Base-by-base conservation (phyloP, 371 early-diverging fungal species). In the Ordospora colligata region DNA sequence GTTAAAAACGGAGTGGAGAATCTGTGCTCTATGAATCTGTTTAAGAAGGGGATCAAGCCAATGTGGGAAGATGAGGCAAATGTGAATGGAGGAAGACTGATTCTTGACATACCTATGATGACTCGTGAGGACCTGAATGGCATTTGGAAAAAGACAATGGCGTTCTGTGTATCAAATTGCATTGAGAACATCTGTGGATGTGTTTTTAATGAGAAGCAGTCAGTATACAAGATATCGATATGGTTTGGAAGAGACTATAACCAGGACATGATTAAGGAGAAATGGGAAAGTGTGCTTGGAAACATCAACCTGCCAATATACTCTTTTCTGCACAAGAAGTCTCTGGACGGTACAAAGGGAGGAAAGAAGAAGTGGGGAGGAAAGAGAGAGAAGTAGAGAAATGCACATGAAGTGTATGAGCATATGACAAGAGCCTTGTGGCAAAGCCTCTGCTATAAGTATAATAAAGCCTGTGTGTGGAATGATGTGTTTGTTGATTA, bases 11-110 rank as follows among this genome's bases (percentile, higher is more conserved):
- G 88, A 73, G 87, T 91, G n/a, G 87, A 88, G 53, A 90, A 91
- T 51, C 89, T 90, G 49, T 88, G 93, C 54, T 93, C 95, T 87
- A 92, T 93, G 82, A 93, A 95, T 78, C 84, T 97, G 69, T 97
- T 98, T 89, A 92, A 92, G 85, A 87, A 90, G 73, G 95, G 93
- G 37, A 88, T 98, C 73, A 88, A 89, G 84, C 99, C 99, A n/a
- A 90, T 90, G 89, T 97, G 99, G 97, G 99, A 98, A 86, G 97
- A 98, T 82, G 83, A 89, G n/a, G 89, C 87, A 50, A 98, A 98
- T 87, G 87, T 86, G 46, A 85, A 91, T 46, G 99, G 99, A 79
- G 97, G 97, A 40, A 92, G 93, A 83, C 93, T 96, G 90, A 89
- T 91, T 62, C 84, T 91, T 64, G 89, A 90, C 74, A 83, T 95